Evolutionary conservation across 371 early-diverging fungal species (phyloP).

Genomic region (Mortierella sp.): DNA sequence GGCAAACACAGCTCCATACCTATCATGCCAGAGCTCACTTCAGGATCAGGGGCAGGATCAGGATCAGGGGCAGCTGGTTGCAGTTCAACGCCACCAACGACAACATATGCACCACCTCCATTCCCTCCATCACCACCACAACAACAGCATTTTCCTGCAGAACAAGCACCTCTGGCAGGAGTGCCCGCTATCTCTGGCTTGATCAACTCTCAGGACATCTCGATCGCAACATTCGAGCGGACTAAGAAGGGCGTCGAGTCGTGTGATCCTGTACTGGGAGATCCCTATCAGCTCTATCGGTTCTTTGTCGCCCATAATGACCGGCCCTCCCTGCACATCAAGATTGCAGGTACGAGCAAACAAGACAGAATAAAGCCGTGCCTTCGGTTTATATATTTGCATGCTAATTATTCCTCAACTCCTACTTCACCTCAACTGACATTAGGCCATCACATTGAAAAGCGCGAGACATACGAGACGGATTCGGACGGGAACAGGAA

Average conservation of each 20-base stretch:
- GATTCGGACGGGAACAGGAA: slow-evolving; percentile 29
- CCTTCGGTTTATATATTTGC: background rate
- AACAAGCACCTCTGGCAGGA: slow-evolving; percentile 22
- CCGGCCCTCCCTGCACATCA: slow-evolving; percentile 27
- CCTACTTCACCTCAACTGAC: no score
- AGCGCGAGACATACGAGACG: slow-evolving; percentile 9
- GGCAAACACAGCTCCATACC: background rate
- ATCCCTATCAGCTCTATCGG: slow-evolving; percentile 48
- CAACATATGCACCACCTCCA: slow-evolving; percentile 11
- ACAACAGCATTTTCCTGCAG: background rate
- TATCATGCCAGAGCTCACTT: background rate
- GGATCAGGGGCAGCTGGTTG: background rate
- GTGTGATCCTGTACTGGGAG: slow-evolving; percentile 22
- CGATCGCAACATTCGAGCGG: slow-evolving; percentile 29
- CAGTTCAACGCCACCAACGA: background rate
- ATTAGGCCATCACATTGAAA: slow-evolving; percentile 32
- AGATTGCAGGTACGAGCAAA: slow-evolving; percentile 27
- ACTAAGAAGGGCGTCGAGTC: slow-evolving; percentile 38
- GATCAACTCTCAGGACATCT: slow-evolving; percentile 41
- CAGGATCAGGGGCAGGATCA: background rate
- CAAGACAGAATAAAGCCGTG: background rate
- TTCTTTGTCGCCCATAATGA: slow-evolving; percentile 52
- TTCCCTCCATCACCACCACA: slow-evolving; percentile 15
- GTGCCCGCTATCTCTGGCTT: slow-evolving; percentile 16
- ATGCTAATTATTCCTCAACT: background rate